phyloP scores from a whole-genome alignment of 768 basidiomycete genomes.

The Chalciporus chontae region DNA sequence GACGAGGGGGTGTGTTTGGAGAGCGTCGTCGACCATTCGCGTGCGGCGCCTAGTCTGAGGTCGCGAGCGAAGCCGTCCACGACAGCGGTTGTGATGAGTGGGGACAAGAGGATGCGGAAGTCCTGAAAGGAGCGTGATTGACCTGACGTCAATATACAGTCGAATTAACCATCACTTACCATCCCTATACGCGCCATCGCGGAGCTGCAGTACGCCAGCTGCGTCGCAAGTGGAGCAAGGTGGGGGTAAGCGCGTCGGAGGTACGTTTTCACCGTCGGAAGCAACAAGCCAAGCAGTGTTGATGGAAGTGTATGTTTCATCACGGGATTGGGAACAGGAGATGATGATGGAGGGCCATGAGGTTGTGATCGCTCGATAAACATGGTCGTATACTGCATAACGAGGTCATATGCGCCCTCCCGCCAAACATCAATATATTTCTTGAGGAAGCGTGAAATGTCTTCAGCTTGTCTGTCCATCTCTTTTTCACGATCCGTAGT shows the following conservation, averaged over 20 bases:
- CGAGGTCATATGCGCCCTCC: conserved; percentile 88
- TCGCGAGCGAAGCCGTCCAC: conserved; percentile 51
- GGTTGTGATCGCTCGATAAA: conserved; percentile 68
- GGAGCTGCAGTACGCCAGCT: conserved; percentile 88
- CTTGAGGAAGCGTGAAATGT: conserved; percentile 74
- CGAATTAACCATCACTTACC: conserved; percentile 31
- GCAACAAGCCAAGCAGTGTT: conserved; percentile 46
- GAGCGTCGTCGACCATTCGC: conserved; percentile 34
- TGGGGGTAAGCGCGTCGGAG: conserved; percentile 59
- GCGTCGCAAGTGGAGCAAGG: conserved; percentile 85
- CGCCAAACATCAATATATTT: conserved; percentile 89
- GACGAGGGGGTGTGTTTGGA: conserved; percentile 18
- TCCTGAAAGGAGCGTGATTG: conserved; percentile 31
- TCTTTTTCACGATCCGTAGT: conserved; percentile 36
- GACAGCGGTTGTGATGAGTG: conserved; percentile 67
- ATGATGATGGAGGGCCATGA: conserved; percentile 15
- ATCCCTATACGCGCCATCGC: conserved; percentile 91
- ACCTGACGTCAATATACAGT: neutral
- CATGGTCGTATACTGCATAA: conserved; percentile 86
- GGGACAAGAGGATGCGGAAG: conserved; percentile 67
- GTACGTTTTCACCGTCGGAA: conserved; percentile 58
- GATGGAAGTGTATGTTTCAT: conserved; percentile 30
- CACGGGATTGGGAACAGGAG: conserved; percentile 24
- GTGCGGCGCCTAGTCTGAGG: conserved; percentile 23
- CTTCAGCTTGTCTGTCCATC: conserved; percentile 63